Conservation (phyloP, 228 moss, liverwort and hornwort genomes). For the Sphagnum magellanicum region DNA sequence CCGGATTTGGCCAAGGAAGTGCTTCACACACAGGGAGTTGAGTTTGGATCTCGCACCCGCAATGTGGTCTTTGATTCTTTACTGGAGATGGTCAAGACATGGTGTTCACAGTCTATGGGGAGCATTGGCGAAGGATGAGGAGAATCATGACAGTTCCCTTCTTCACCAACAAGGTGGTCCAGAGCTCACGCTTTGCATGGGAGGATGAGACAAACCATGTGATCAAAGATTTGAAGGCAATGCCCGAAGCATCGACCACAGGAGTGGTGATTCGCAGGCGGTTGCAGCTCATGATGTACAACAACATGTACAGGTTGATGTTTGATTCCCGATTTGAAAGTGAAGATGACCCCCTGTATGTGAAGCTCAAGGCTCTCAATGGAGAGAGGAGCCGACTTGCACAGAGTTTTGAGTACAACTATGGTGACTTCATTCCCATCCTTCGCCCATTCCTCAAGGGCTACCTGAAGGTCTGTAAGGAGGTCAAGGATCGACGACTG, state of each 20-base stretch:
- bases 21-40: constrained; percentile 68
- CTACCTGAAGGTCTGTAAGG: constrained; percentile 65
- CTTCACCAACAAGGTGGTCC: constrained; percentile 76
- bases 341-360: constrained; percentile 54
- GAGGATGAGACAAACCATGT: constrained; percentile 60
- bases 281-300: constrained; percentile 91
- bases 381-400: constrained; percentile 67
- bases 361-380: constrained; percentile 67
- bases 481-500: constrained; percentile 66
- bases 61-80: constrained; percentile 80
- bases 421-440: constrained; percentile 82
- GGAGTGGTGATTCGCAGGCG: constrained; percentile 65
- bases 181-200: constrained; percentile 65
- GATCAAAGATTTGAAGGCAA: constrained; percentile 59
- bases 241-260: constrained; percentile 47
- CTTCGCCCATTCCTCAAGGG: constrained; percentile 65
- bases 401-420: constrained; percentile 82
- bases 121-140: constrained; percentile 84
- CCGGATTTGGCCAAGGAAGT: constrained; percentile 72
- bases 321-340: constrained; percentile 67
- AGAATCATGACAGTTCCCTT: constrained; percentile 84
- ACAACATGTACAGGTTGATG: constrained; percentile 78
- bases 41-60: constrained; percentile 67
- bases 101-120: constrained; percentile 84
- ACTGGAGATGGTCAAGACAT: constrained; percentile 79